Evolutionary conservation across 176 grass and related monocot genomes (phyloP).

Genomic region (Carex cristatella): DNA sequence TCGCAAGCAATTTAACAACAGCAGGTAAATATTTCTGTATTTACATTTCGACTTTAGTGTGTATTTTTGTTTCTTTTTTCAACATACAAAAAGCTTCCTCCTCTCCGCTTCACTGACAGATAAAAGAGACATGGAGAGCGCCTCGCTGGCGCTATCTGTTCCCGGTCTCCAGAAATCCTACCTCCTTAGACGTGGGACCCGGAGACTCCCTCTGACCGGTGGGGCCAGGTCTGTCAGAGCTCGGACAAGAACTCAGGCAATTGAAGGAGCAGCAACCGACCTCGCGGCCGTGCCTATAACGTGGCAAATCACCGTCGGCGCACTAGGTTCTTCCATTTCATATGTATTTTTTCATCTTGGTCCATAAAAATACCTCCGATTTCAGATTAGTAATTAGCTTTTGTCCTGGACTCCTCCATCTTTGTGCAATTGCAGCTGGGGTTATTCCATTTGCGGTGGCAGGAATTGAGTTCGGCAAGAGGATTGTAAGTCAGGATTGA

Average conservation of each 20-base stretch:
- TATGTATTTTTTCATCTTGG: background rate
- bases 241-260: conserved; percentile 9
- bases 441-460: conserved; percentile 68
- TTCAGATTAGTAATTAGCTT: background rate
- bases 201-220: background rate
- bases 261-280: conserved; percentile 35
- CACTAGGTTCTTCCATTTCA: conserved; percentile 30
- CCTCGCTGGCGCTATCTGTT: background rate
- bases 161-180: background rate
- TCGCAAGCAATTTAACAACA: background rate
- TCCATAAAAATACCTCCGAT: background rate
- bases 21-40: background rate
- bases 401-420: background rate
- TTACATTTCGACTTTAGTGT: background rate
- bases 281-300: conserved; percentile 51
- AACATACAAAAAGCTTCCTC: background rate
- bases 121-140: background rate
- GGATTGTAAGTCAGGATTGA: conserved; percentile 54
- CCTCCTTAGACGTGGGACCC: background rate
- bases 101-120: background rate
- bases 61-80: background rate
- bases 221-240: conserved; percentile 1
- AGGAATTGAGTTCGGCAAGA: conserved; percentile 81
- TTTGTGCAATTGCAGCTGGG: conserved; percentile 50
- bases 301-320: conserved; percentile 91